phyloP scores from a whole-genome alignment of 192 early-diverging fungal species.

The Coemansia sp. region DNA sequence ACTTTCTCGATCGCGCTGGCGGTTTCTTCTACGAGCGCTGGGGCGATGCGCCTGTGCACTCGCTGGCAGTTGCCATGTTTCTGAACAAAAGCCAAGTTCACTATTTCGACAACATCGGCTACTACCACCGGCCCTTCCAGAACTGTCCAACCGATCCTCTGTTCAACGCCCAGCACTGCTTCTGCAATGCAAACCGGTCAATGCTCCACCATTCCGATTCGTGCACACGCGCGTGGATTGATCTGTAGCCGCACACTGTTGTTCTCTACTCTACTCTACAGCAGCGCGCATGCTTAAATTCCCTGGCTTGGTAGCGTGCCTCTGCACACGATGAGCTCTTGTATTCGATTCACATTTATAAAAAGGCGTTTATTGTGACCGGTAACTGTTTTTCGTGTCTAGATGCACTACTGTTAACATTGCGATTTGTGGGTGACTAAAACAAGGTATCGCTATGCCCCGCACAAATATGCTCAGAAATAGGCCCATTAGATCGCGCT shows the following conservation, averaged over 20 bases:
- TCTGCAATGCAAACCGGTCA: conserved; percentile 31
- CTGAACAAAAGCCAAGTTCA: conserved; percentile 57
- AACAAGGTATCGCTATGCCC: too few species aligned
- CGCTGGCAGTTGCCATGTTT: conserved; percentile 59
- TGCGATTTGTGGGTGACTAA: too few species aligned
- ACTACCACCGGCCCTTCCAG: conserved; percentile 52
- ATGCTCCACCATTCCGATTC: conserved; percentile 23
- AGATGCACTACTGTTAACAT: not conserved
- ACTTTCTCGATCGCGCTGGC: not conserved
- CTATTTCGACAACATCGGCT: conserved; percentile 70
- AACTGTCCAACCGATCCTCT: conserved; percentile 54
- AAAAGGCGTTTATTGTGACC: too few species aligned
- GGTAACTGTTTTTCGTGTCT: too few species aligned
- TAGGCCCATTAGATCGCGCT: too few species aligned
- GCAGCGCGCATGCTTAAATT: too few species aligned
- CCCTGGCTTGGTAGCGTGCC: too few species aligned
- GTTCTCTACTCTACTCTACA: not conserved
- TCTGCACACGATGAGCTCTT: too few species aligned
- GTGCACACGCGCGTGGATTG: conserved; percentile 35
- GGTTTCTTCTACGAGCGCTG: conserved; percentile 3
- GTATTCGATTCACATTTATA: too few species aligned
- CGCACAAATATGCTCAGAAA: too few species aligned
- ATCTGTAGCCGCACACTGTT: conserved; percentile 1
- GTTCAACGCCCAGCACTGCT: conserved; percentile 47
- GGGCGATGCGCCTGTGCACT: conserved; percentile 53